Evolutionary conservation across 495 filamentous ascomycete genomes (phyloP).

Genomic region (Penicillium longicatenatum): DNA sequence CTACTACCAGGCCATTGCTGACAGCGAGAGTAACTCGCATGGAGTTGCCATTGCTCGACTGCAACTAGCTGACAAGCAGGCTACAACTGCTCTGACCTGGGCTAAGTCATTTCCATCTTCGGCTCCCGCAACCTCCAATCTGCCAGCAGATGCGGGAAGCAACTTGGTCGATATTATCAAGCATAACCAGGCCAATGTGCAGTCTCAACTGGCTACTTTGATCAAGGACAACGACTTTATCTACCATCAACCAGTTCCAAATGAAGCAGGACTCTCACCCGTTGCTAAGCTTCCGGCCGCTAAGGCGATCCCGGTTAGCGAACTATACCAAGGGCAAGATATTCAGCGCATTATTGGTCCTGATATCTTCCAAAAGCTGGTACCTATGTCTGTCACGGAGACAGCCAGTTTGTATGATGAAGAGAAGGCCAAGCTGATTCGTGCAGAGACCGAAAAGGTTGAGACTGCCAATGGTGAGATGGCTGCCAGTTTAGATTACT

Average conservation of each 20-base stretch:
- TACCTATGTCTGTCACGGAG: slow-evolving; percentile 94
- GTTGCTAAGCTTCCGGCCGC: slow-evolving; percentile 93
- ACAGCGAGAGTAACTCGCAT: slow-evolving; percentile 84
- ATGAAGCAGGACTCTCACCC: slow-evolving; percentile 73
- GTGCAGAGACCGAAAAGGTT: slow-evolving; percentile 90
- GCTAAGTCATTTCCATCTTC: slow-evolving; percentile 81
- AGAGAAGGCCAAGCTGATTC: slow-evolving; percentile 93
- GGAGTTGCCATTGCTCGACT: slow-evolving; percentile 85
- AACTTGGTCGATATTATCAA: slow-evolving; percentile 78
- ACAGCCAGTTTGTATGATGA: slow-evolving; percentile 97
- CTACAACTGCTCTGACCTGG: slow-evolving; percentile 71
- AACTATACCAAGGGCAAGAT: slow-evolving; percentile 95
- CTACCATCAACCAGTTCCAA: slow-evolving; percentile 90
- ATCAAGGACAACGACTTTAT: slow-evolving; percentile 98
- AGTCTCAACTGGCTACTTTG: slow-evolving; percentile 73
- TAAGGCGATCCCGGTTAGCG: slow-evolving; percentile 97
- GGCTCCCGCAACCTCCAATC: slow-evolving; percentile 77
- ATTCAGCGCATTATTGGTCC: slow-evolving; percentile 96
- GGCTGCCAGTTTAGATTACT: slow-evolving; percentile 91
- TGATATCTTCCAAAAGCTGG: slow-evolving; percentile 95
- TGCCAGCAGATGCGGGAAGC: slow-evolving; percentile 75
- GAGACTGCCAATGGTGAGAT: slow-evolving; percentile 92
- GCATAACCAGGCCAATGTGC: slow-evolving; percentile 75
- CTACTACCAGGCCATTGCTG: slow-evolving; percentile 91
- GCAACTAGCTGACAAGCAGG: slow-evolving; percentile 74